Conservation (phyloP, 169 alveolate genomes). For the Eimeria necatrix region DNA sequence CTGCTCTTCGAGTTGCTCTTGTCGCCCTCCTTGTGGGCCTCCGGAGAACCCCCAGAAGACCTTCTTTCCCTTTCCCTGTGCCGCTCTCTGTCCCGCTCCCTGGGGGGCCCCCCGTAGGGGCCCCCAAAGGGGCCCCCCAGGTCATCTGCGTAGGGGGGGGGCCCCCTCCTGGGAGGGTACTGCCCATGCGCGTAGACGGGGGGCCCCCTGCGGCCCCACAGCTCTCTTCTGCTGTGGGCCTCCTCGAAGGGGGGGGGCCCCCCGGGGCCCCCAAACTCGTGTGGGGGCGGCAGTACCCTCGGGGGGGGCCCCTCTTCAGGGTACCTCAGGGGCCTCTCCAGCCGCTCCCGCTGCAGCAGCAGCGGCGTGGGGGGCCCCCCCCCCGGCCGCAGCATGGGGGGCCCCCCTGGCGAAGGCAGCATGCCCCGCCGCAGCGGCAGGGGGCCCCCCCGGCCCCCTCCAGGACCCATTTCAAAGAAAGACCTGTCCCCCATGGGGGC, state of each 20-base stretch:
- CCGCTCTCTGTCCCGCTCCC: not conserved
- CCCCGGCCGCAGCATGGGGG: conserved; percentile 5
- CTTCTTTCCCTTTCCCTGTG: not conserved
- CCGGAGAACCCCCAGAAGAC: not conserved
- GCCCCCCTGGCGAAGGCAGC: conserved; percentile 41
- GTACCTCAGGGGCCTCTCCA: not conserved
- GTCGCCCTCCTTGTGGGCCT: not conserved
- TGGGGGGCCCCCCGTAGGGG: conserved; percentile 55
- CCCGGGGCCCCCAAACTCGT: not conserved
- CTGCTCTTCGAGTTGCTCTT: not conserved
- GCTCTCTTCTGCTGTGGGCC: not conserved
- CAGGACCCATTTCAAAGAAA: not conserved
- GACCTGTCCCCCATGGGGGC: not conserved
- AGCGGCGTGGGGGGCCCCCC: conserved; percentile 22
- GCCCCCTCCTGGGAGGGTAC: conserved; percentile 4
- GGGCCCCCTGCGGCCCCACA: conserved; percentile 41
- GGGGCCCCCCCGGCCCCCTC: conserved; percentile 24
- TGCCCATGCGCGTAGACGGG: conserved; percentile 2
- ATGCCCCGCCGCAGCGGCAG: conserved; percentile 18
- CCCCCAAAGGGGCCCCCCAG: conserved; percentile 9
- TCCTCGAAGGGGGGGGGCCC: conserved; percentile 43
- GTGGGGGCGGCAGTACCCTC: conserved; percentile 35
- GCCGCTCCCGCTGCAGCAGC: conserved; percentile 24
- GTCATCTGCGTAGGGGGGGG: conserved; percentile 20
- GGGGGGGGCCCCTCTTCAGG: not conserved